A percentile compares a stretch with the other conserved stretches of the same genome.
Conservation (phyloP, 768 basidiomycete genomes). For the Auricularia auricula-judae region DNA sequence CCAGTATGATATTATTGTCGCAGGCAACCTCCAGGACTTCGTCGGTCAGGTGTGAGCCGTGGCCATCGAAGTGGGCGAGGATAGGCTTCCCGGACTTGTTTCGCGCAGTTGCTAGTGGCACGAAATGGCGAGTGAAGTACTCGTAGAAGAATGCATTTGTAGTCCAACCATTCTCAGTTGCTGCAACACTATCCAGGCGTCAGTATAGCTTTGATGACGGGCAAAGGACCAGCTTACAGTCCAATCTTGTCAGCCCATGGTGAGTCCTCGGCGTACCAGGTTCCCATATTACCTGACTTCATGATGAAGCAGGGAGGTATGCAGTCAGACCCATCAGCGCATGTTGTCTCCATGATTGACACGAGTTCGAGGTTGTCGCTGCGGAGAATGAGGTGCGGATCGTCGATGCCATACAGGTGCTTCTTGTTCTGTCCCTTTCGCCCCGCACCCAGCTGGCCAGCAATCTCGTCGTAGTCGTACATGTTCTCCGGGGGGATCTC, state of each 20-base stretch:
- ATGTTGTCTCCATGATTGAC: constrained; percentile 34
- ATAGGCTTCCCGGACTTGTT: constrained; percentile 20
- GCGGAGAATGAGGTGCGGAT: constrained; percentile 12
- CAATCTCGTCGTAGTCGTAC: constrained; percentile 7
- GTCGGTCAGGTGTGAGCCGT: constrained; percentile 27
- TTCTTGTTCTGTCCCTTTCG: constrained; percentile 5
- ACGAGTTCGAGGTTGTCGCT: constrained; percentile 32
- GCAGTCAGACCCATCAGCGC: constrained; percentile 24
- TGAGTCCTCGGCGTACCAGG: constrained; percentile 15
- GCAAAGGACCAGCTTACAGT: constrained; percentile 3
- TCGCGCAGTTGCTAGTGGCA: constrained; percentile 22
- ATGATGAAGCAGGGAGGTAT: background rate
- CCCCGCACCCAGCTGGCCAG: constrained; percentile 3
- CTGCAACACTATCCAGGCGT: constrained; percentile 17
- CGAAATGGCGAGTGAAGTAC: constrained; percentile 29
- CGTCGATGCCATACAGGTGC: constrained; percentile 12
- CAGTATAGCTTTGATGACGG: background rate
- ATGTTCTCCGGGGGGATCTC: constrained; percentile 8
- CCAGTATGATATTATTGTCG: constrained; percentile 20
- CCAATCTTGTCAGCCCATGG: constrained; percentile 10
- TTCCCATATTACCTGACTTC: constrained; percentile 9
- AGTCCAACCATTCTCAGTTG: constrained; percentile 32
- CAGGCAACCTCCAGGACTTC: constrained; percentile 18
- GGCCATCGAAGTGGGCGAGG: constrained; percentile 31
- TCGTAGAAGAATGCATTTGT: constrained; percentile 21